These are phyloP conservation scores for Acanthamoeba sp. DNA, from an alignment of 208 protist species.

Conservation along the genomic window DNA sequence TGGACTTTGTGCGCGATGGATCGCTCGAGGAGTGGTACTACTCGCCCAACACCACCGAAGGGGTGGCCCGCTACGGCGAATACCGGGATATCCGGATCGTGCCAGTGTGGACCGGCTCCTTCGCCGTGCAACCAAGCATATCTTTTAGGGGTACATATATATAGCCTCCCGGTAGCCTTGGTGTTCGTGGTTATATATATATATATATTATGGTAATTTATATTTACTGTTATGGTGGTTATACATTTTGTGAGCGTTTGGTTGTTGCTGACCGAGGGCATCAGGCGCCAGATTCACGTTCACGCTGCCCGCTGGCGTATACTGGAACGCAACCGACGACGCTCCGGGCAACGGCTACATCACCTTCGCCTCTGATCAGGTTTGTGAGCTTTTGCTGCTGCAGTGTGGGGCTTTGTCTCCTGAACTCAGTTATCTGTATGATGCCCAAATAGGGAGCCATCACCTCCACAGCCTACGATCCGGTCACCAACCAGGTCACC, in stretches of 20 bases:
- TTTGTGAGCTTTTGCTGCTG: background rate
- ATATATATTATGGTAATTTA: no score
- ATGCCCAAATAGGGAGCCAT: no score
- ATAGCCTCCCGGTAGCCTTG: no score
- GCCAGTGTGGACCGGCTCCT: no score
- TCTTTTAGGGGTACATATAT: no score
- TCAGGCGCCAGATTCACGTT: background rate
- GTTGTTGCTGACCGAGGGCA: no score
- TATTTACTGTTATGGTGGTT: no score
- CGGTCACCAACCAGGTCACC: background rate
- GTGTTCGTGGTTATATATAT: no score
- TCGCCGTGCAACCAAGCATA: no score
- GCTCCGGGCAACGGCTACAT: background rate
- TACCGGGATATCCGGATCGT: slow-evolving; percentile 59
- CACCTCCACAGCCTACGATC: background rate
- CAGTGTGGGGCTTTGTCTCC: no score
- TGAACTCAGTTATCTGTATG: no score
- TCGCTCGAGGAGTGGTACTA: slow-evolving; percentile 60
- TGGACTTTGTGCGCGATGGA: slow-evolving; percentile 66
- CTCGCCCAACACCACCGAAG: background rate
- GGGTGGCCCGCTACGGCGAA: background rate
- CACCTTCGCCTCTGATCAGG: slow-evolving; percentile 2
- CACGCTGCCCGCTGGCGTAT: background rate
- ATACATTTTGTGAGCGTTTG: no score
- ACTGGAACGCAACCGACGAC: background rate